phyloP scores from a whole-genome alignment of 768 basidiomycete genomes.

The Lanmaoa pseudosensibilis region DNA sequence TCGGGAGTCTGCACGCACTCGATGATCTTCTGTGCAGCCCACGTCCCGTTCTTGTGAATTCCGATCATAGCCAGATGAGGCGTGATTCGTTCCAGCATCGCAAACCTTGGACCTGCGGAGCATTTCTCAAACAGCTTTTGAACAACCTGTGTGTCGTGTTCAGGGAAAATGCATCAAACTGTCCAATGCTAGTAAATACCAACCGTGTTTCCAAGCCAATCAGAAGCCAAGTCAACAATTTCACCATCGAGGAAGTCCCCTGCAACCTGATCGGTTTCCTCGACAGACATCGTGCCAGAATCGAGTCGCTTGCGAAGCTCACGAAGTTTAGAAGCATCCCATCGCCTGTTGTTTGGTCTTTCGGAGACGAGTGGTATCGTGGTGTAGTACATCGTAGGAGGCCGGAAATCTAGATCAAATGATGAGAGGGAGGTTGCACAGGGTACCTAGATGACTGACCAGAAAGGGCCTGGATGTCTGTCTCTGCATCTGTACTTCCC shows the following conservation, averaged over 20 bases:
- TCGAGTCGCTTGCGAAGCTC: conserved; percentile 94
- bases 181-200: conserved; percentile 12
- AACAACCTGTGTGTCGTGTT: conserved; percentile 60
- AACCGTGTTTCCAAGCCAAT: conserved; percentile 95
- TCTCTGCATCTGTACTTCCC: conserved; percentile 74
- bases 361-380: conserved; percentile 90
- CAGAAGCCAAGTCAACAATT: conserved; percentile 91
- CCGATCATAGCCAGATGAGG: conserved; percentile 97
- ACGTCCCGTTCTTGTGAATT: conserved; percentile 99
- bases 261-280: conserved; percentile 90
- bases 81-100: conserved; percentile 90
- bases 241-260: conserved; percentile 91
- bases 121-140: conserved; percentile 96
- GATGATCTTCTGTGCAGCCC: conserved; percentile 99
- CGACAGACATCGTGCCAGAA: conserved; percentile 76
- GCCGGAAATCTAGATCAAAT: conserved; percentile 69
- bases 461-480: conserved; percentile 80
- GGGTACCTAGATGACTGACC: conserved; percentile 50
- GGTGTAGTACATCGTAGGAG: conserved; percentile 94
- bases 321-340: conserved; percentile 91
- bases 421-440: conserved; percentile 10
- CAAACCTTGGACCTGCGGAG: conserved; percentile 70
- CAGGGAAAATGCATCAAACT: not conserved
- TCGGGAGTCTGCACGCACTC: conserved; percentile 89
- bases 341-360: conserved; percentile 78